Evolutionary conservation across 805 yeast species (phyloP), one percentile per base, ranked within the genome.

Genomic region (Starmerella scarabaei): DNA sequence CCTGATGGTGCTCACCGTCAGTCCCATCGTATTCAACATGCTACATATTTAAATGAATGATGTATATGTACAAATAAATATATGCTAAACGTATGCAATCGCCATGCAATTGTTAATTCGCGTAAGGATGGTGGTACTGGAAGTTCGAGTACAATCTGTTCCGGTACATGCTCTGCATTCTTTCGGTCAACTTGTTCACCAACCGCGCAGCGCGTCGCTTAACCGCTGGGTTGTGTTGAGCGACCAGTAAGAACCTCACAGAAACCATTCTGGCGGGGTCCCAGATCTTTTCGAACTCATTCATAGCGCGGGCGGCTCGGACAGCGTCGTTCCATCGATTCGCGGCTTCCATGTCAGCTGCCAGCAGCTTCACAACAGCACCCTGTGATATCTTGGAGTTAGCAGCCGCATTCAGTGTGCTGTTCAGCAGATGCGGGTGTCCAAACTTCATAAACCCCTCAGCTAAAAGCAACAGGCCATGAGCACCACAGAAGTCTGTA

Each of bases 1-100:
- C 0, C 52, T 66, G 21, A 59, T 70, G 24, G 78, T 80, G 6
- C 24, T 47, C 9, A 12, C 11, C 7, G 31, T 34, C 11, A 37
- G 43, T 8, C 42, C 45, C 21, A 7, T 17, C 14, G 30, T 41
- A 9, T 44, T 43, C 36, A 19, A 36, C 21, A 21, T 30, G 4
- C 19, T 46, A 11, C n/a, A 36, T 31, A 18, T 48, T 8, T 48
- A 30, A 41, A 4, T 4, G 4, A 5, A 44, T 44, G 36, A 35
- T 35, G n/a, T 24, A 18, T 11, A 6, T 39, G 43, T 4, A 43
- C 24, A 20, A 20, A 34, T 24, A 8, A 20, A 15, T 31, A 3
- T 26, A 17, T 23, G 8, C 18, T 26, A 7, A 21, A 8, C 6
- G 14, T 9, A 24, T 14, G 8, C 14, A 24, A 14, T 24, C 27